phyloP scores from a whole-genome alignment of 768 basidiomycete species.

The Lentinula lateritia region DNA sequence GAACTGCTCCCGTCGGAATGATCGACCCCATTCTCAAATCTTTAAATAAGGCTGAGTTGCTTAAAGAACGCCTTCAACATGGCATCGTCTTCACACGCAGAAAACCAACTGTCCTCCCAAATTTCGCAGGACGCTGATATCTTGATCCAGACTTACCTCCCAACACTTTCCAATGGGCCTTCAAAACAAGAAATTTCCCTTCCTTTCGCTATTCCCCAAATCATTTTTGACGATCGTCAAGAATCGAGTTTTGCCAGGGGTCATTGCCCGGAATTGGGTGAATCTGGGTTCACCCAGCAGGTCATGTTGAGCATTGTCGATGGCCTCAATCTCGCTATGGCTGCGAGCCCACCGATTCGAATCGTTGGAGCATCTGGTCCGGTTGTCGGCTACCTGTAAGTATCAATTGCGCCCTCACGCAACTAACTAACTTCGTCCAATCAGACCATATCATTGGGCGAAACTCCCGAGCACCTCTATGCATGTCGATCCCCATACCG shows the following conservation, averaged over 20 bases:
- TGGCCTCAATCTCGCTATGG: constrained; percentile 20
- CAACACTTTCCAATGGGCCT: neutral
- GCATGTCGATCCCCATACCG: constrained; percentile 9
- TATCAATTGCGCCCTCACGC: neutral
- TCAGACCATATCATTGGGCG: constrained; percentile 19
- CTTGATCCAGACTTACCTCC: neutral
- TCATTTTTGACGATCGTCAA: constrained; percentile 6
- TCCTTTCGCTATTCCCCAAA: constrained; percentile 12
- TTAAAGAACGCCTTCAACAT: neutral
- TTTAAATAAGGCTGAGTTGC: neutral
- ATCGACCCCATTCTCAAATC: neutral
- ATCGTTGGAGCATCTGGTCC: constrained; percentile 15
- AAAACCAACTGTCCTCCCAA: neutral
- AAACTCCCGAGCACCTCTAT: constrained; percentile 12
- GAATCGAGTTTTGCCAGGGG: constrained; percentile 16
- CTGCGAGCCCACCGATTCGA: constrained; percentile 18
- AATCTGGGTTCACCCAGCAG: constrained; percentile 11
- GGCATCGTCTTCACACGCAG: neutral
- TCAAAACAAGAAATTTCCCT: neutral
- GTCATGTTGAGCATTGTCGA: constrained; percentile 17
- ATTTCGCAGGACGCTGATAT: neutral
- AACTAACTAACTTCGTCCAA: neutral
- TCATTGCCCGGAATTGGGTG: constrained; percentile 11
- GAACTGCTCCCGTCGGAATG: neutral
- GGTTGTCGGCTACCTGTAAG: constrained; percentile 18